These are phyloP conservation scores for Malassezia yamatoensis DNA, from an alignment of 1,284 basidiomycete species.

Conservation along the genomic window DNA sequence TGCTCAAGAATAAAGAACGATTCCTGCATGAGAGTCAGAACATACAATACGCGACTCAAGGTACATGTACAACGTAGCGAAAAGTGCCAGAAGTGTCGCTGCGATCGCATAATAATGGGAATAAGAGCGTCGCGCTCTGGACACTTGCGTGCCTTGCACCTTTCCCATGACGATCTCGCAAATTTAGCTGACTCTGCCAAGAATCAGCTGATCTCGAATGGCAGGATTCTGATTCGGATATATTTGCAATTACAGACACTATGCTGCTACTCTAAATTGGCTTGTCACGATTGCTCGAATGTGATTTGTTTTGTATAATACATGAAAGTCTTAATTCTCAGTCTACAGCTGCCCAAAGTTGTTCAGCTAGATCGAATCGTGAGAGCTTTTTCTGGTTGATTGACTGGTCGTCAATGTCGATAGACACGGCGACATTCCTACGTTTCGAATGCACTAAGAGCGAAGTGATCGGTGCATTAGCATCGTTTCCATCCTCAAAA, in stretches of 20 bases:
- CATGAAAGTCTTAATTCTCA: not conserved
- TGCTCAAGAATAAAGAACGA: constrained; percentile 44
- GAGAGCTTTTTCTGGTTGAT: constrained; percentile 20
- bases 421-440: constrained; percentile 29
- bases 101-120: constrained; percentile 1
- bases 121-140: not conserved
- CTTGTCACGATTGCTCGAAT: no score
- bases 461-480: constrained; percentile 17
- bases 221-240: not conserved
- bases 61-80: not conserved
- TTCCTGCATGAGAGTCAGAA: constrained; percentile 1
- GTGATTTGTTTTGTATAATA: not conserved
- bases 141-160: not conserved
- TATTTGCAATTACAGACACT: not conserved
- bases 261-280: not conserved
- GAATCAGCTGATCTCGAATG: not conserved
- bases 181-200: not conserved
- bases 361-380: constrained; percentile 23
- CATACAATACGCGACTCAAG: constrained; percentile 7
- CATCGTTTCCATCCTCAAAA: constrained; percentile 8
- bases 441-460: constrained; percentile 28
- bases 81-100: constrained; percentile 9
- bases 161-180: no score
- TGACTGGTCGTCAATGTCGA: constrained; percentile 22
- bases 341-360: constrained; percentile 24